Conservation (phyloP, 371 early-diverging fungal species). For the Apophysomyces sp. region DNA sequence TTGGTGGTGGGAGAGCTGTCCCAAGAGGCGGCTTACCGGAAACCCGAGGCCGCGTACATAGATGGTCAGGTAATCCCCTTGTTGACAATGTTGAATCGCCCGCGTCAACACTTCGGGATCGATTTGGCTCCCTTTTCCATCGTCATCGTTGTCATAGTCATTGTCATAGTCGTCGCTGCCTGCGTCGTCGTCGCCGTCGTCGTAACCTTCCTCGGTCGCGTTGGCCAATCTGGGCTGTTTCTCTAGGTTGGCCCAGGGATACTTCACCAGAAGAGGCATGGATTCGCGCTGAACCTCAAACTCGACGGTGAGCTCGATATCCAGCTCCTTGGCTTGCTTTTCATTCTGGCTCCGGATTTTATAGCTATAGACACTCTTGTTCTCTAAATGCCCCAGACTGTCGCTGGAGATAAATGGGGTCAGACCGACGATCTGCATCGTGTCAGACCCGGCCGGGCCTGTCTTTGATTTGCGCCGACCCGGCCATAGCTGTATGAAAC, state of each 20-base stretch:
- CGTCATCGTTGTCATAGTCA: not conserved
- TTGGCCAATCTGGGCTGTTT: conserved; percentile 1
- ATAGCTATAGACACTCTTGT: not conserved
- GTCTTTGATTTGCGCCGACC: not conserved
- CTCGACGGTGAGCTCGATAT: conserved; percentile 8
- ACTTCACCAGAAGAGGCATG: not conserved
- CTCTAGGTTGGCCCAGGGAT: conserved; percentile 17
- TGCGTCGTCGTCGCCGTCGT: not conserved
- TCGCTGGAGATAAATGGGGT: not conserved
- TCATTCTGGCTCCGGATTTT: not conserved
- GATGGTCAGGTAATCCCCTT: conserved; percentile 33
- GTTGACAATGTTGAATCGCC: conserved; percentile 13
- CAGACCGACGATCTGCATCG: not conserved
- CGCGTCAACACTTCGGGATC: not conserved
- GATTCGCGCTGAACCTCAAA: not conserved
- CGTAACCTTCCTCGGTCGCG: not conserved
- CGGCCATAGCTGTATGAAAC: not conserved
- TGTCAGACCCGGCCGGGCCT: not conserved
- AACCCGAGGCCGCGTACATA: conserved; percentile 25
- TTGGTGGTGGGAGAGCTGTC: not conserved
- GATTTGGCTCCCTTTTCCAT: not conserved
- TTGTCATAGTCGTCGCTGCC: too few species aligned
- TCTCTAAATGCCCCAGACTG: not conserved
- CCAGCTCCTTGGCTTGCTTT: not conserved
- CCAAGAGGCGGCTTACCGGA: conserved; percentile 26